Percentiles rank a stretch among this genome's conserved stretches.
Evolutionary conservation across 2,329 filamentous ascomycete species (phyloP).

Genomic region (Fusarium phyllophilum): DNA sequence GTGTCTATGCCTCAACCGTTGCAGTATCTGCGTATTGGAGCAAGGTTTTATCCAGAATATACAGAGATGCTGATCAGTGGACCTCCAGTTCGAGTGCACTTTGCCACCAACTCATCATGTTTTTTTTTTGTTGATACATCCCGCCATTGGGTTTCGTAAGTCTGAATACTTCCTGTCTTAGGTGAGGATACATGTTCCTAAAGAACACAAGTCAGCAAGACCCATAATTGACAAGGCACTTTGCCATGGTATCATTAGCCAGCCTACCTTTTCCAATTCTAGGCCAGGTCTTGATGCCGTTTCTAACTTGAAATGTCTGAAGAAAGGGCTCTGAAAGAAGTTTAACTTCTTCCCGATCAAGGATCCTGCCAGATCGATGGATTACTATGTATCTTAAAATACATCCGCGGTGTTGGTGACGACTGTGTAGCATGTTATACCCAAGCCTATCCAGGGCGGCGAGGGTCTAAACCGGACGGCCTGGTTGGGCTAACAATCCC

Average conservation of each 20-base stretch:
- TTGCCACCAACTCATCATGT: neutral
- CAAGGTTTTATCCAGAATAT: neutral
- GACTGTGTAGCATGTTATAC: neutral
- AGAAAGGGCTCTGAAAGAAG: neutral
- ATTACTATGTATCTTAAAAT: neutral
- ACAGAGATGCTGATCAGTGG: neutral
- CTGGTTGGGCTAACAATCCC: slow-evolving; percentile 31
- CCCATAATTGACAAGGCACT: neutral
- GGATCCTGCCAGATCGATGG: neutral
- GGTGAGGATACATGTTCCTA: neutral
- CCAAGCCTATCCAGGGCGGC: slow-evolving; percentile 26
- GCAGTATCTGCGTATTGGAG: neutral
- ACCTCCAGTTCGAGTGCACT: neutral
- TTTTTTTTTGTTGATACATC: neutral
- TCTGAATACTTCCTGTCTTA: neutral
- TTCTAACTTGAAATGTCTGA: neutral
- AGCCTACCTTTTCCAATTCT: slow-evolving; percentile 1
- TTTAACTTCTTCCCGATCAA: neutral
- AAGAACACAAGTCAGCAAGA: neutral
- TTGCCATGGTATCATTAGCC: neutral
- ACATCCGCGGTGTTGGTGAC: neutral
- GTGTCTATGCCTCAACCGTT: neutral
- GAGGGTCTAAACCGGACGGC: slow-evolving; percentile 27
- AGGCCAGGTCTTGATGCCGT: neutral
- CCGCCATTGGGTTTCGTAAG: neutral